Evolutionary conservation across 495 filamentous ascomycete species (phyloP).

Genomic region (Aspergillus panamensis): DNA sequence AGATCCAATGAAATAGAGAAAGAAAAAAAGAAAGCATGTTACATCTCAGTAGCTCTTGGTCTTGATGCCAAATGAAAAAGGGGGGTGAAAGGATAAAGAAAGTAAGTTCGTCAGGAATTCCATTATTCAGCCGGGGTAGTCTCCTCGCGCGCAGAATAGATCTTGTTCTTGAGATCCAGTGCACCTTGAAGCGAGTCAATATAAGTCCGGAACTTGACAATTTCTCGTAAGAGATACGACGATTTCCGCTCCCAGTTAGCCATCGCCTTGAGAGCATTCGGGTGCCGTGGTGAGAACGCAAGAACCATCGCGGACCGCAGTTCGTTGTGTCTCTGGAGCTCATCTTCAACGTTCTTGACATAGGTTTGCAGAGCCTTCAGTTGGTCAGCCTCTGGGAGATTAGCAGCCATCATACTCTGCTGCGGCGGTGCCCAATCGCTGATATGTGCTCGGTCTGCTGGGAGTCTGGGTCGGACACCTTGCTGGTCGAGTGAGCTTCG

Average conservation of each 20-base stretch:
- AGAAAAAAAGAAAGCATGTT: background rate
- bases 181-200: slow-evolving; percentile 73
- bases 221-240: slow-evolving; percentile 86
- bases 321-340: slow-evolving; percentile 82
- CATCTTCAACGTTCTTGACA: slow-evolving; percentile 80
- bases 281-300: slow-evolving; percentile 83
- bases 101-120: background rate
- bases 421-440: slow-evolving; percentile 92
- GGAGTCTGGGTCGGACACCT: slow-evolving; percentile 61
- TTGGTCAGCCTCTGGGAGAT: slow-evolving; percentile 74
- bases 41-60: slow-evolving; percentile 8
- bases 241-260: slow-evolving; percentile 96
- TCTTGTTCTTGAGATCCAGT: slow-evolving; percentile 53
- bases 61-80: slow-evolving; percentile 23
- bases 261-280: slow-evolving; percentile 79
- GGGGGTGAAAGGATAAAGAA: slow-evolving; percentile 13
- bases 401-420: slow-evolving; percentile 82
- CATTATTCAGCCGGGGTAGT: slow-evolving; percentile 13
- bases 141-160: slow-evolving; percentile 38
- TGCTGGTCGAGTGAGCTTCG: slow-evolving; percentile 69
- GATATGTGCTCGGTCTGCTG: slow-evolving; percentile 81
- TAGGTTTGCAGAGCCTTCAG: slow-evolving; percentile 69
- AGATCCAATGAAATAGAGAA: slow-evolving; percentile 15
- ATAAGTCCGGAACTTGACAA: slow-evolving; percentile 93
- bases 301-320: slow-evolving; percentile 78